Evolutionary conservation across 2,329 filamentous ascomycete genomes (phyloP).

Genomic region (Ascocoryne sarcoides): DNA sequence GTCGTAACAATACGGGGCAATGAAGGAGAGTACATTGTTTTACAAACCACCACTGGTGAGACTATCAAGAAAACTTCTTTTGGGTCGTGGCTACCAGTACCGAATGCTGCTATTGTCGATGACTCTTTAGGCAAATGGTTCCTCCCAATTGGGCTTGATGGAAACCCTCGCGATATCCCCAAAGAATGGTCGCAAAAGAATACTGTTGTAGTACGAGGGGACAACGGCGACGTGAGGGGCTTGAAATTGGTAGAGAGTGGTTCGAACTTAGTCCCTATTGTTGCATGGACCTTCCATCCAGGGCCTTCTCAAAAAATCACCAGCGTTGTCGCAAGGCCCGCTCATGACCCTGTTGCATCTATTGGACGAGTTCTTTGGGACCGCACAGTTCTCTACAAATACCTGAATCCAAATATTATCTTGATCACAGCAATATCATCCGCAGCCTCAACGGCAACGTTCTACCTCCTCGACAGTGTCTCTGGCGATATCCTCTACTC

Average conservation of each 20-base stretch:
- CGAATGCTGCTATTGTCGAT: constrained; percentile 44
- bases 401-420: constrained; percentile 79
- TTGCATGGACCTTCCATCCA: constrained; percentile 67
- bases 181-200: constrained; percentile 40
- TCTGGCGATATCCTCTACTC: constrained; percentile 74
- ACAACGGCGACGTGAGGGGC: constrained; percentile 44
- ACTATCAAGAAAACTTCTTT: constrained; percentile 36
- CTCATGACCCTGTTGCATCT: constrained; percentile 82
- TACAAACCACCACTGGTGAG: constrained; percentile 44
- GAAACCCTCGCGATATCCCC: constrained; percentile 39
- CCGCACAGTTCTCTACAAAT: constrained; percentile 93
- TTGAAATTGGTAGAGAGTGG: constrained; percentile 41
- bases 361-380: constrained; percentile 92
- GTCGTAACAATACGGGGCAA: constrained; percentile 28
- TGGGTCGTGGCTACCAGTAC: constrained; percentile 33
- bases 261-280: constrained; percentile 35
- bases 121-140: constrained; percentile 44
- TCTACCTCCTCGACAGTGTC: constrained; percentile 78
- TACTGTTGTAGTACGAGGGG: constrained; percentile 44
- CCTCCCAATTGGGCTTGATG: constrained; percentile 43
- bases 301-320: constrained; percentile 58
- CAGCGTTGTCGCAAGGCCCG: constrained; percentile 56
- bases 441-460: constrained; percentile 48
- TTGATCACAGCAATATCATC: constrained; percentile 64
- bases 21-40: constrained; percentile 52